Conservation (phyloP, 305 asterid species). For the Plantago coronopus region DNA sequence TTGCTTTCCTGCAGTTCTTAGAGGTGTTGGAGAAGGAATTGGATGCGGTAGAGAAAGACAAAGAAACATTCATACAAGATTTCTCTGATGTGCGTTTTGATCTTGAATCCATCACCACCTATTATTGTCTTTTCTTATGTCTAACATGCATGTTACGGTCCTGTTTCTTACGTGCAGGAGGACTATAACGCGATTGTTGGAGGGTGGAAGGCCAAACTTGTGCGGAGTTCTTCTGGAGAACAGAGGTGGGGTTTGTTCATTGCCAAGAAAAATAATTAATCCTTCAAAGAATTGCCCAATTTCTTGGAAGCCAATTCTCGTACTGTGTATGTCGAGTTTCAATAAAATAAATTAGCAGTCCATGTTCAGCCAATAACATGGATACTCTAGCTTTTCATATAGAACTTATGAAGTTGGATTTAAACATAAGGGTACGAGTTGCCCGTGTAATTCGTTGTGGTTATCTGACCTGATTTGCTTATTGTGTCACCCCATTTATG, state of each 20-base stretch:
- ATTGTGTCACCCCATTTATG: no score
- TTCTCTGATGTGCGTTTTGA: conserved; percentile 71
- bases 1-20: conserved; percentile 62
- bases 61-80: conserved; percentile 60
- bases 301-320: neutral
- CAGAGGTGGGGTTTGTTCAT: conserved; percentile 96
- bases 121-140: neutral
- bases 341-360: conserved; percentile 19
- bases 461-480: no score
- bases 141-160: neutral
- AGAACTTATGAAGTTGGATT: neutral
- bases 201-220: conserved; percentile 87
- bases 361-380: neutral
- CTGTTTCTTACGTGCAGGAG: conserved; percentile 38
- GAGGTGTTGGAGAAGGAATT: conserved; percentile 76
- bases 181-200: conserved; percentile 89
- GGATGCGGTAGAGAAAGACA: conserved; percentile 63
- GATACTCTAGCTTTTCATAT: conserved; percentile 15
- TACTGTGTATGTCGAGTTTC: conserved; percentile 15
- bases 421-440: no score
- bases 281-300: neutral
- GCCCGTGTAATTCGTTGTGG: no score
- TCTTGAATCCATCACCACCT: neutral
- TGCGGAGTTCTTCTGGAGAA: conserved; percentile 80
- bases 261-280: conserved; percentile 55